Evolutionary conservation across 768 basidiomycete species (phyloP).

Genomic region (Leccinellum rugosiceps): DNA sequence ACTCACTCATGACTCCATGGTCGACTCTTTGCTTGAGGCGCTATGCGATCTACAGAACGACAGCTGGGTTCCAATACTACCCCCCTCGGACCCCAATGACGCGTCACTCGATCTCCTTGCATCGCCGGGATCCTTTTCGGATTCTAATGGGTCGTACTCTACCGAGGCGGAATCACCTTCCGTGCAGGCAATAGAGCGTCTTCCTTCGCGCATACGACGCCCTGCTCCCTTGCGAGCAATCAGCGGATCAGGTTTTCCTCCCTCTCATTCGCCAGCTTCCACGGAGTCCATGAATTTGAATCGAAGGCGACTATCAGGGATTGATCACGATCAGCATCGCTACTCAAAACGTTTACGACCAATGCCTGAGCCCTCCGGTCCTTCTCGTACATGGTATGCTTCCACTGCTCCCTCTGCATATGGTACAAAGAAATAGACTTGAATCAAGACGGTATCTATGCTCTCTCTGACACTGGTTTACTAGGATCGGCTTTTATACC

Average conservation of each 20-base stretch:
- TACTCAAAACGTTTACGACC: background rate
- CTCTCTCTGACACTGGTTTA: background rate
- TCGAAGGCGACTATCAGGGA: background rate
- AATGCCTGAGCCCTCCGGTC: background rate
- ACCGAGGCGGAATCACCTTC: background rate
- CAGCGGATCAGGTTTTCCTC: background rate
- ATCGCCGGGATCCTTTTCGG: background rate
- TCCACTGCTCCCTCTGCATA: background rate
- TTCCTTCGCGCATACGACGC: background rate
- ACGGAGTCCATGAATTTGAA: background rate
- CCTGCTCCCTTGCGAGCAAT: background rate
- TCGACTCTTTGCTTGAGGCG: background rate
- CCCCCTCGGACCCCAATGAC: background rate
- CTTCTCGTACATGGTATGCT: background rate
- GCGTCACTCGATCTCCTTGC: accelerated
- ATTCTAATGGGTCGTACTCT: background rate
- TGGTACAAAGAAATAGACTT: background rate
- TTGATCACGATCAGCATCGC: background rate
- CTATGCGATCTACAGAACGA: background rate
- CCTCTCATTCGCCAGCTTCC: background rate
- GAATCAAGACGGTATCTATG: background rate
- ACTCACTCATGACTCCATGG: background rate
- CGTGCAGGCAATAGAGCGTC: background rate
- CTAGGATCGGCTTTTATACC: too few species aligned
- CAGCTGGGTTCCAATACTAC: background rate